Conservation (phyloP, 257 asterid species). For the Plectranthus barbatus region DNA sequence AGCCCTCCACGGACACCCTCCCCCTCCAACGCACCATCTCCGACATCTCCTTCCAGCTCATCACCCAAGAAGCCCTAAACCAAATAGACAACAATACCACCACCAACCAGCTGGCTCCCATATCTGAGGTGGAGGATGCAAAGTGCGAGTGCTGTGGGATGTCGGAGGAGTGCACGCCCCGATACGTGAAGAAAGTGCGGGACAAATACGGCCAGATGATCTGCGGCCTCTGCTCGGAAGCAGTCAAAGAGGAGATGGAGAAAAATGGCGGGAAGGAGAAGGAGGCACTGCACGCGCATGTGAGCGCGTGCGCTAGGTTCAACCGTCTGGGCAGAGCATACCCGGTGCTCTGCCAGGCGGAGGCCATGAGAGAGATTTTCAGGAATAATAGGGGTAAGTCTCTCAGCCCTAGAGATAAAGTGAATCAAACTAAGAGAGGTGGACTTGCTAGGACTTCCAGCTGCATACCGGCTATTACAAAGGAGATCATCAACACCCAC, state of each 20-base stretch:
- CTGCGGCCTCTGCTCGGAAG: slow-evolving; percentile 86
- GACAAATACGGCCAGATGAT: slow-evolving; percentile 58
- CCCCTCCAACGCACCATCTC: slow-evolving; percentile 62
- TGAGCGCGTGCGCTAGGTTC: slow-evolving; percentile 65
- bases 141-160: slow-evolving; percentile 98
- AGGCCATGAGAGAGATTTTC: slow-evolving; percentile 72
- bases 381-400: slow-evolving; percentile 58
- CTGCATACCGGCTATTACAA: slow-evolving; percentile 62
- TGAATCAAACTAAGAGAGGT: slow-evolving; percentile 17
- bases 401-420: slow-evolving; percentile 51
- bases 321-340: slow-evolving; percentile 66
- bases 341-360: slow-evolving; percentile 79
- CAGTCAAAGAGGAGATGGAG: slow-evolving; percentile 78
- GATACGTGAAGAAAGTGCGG: slow-evolving; percentile 46
- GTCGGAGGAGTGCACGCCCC: slow-evolving; percentile 77
- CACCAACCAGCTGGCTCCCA: slow-evolving; percentile 22
- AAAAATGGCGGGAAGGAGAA: slow-evolving; percentile 65
- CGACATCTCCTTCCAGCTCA: slow-evolving; percentile 61
- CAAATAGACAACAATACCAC: not conserved
- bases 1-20: slow-evolving; percentile 44
- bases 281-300: slow-evolving; percentile 61
- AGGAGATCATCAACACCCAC: slow-evolving; percentile 27
- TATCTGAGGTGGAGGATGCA: slow-evolving; percentile 72
- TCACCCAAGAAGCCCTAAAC: slow-evolving; percentile 28
- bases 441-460: slow-evolving; percentile 71